Base-by-base conservation (phyloP, 192 early-diverging fungal genomes). In the Umbelopsis ramanniana region DNA sequence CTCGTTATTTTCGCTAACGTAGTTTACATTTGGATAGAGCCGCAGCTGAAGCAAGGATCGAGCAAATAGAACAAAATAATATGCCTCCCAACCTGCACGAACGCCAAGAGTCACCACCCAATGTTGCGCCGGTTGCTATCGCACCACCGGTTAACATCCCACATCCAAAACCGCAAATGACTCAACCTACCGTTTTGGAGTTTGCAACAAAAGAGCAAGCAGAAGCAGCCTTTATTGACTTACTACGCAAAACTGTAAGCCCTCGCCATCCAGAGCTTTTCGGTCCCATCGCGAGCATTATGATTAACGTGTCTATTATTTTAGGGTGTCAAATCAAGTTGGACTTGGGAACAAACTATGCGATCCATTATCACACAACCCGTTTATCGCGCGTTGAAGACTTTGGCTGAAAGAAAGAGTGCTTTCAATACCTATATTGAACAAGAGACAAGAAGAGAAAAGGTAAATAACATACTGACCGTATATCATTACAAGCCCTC, bases 281-380 rank as follows among this genome's bases (percentile, higher is more conserved):
- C 14, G n/a, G 12, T 8, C 12, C n/a, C 35, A 37, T 19, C 35
- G 4, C 15, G 3, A 11, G 14, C 14, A 17, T 14, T 14, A 14
- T 37, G 26, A 19, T 63, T 19, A 15, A 37, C 57, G 5, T 57
- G 3, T 19, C 14, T 14, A 29, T 63, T 38, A 11, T n/a, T 57
- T 53, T 72, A 94, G 91, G 88, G 89, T 15, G 93, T 97, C 0
- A 86, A 86, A 33, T 77, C 92, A 19, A 83, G 89, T 37, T 97
- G 96, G 96, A 90, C 91, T 12, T 98, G 97, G 97, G 95, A 96
- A 70, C 87, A 96, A 71, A 89, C 94, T 11, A 90, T 98, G 87
- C 89, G 94, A 14, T 89, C 89, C 6, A 92, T 93, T 12, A 92
- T 93, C 47, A 88, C 89, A 50, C 88, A 96, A 46, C 93, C 93